Evolutionary conservation across 257 asterid genomes (phyloP), one percentile per base, ranked within the genome.

Genomic region (Nicotiana attenuata): DNA sequence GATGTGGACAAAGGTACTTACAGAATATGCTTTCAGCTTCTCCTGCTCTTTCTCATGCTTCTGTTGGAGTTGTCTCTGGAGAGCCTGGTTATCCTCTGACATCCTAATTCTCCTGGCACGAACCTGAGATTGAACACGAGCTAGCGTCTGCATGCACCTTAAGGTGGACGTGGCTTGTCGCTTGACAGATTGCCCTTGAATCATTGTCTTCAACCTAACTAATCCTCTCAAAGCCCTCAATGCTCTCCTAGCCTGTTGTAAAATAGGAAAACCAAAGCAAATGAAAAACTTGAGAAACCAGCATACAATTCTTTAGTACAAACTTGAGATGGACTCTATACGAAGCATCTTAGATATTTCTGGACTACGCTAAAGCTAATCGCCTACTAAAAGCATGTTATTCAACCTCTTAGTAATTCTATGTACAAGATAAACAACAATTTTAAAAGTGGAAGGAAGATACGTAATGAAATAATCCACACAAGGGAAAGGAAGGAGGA

Each of bases 211-310:
- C 81, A 93, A 90, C 88, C 98, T 87, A 86, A 81, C 87, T 15
- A 93, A 83, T 77, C 97, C 97, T 89, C 90, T 89, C 83, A 92
- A 80, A 31, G 97, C 97, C 83, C 88, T 86, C 90, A 90, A 82
- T 10, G 87, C 89, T 78, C 96, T 91, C 89, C 96, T 91, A 28
- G 94, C 93, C 99, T 96, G 77, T 81, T 41, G 76, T 50, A 55
- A n/a, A 64, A 53, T 77, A 76, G 61, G 80, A 84, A 75, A 28
- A 64, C 57, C 56, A 75, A 9, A 55, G 67, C 10, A 65, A 28
- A 14, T 4, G 17, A 65, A 20, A 65, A 29, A 29, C 75, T 65
- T 31, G 50, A 66, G 26, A 66, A 31, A 66, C 50, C 26, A 66
- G 50, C 50, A 31, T 65, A 14, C 17, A 10, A 66, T 66, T 31